phyloP scores from a whole-genome alignment of 1,139 yeast genomes.

The Scheffersomyces parashehatae region DNA sequence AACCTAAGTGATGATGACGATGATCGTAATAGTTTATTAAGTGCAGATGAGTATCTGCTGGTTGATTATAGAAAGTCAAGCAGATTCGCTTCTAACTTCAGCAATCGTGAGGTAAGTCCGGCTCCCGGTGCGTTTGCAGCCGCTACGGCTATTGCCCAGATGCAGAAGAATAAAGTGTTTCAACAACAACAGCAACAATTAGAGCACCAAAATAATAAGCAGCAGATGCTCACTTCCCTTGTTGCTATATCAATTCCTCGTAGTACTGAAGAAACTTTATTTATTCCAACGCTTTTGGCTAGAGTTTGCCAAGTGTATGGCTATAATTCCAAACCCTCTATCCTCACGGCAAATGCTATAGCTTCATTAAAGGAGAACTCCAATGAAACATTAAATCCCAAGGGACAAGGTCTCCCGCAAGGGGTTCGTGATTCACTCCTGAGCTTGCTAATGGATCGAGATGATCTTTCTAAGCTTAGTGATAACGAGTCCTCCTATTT shows the following conservation, averaged over 20 bases:
- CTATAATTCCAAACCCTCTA: slow-evolving; percentile 65
- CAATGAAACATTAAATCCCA: slow-evolving; percentile 12
- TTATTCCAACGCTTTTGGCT: slow-evolving; percentile 69
- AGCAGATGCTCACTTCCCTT: slow-evolving; percentile 58
- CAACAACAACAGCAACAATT: slow-evolving; percentile 20
- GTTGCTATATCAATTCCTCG: slow-evolving; percentile 77
- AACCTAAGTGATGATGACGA: slow-evolving; percentile 49
- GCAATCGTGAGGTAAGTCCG: slow-evolving; percentile 53
- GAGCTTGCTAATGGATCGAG: slow-evolving; percentile 32
- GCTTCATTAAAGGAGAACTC: slow-evolving; percentile 62
- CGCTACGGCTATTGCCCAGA: slow-evolving; percentile 63
- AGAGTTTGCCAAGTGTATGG: slow-evolving; percentile 70
- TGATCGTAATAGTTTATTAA: slow-evolving; percentile 32
- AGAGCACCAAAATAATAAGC: slow-evolving; percentile 39
- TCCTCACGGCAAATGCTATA: slow-evolving; percentile 65
- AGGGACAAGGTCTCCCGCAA: slow-evolving; percentile 1
- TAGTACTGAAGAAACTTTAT: slow-evolving; percentile 73
- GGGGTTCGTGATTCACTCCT: slow-evolving; percentile 17
- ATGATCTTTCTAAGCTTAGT: slow-evolving; percentile 24
- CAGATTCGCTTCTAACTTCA: slow-evolving; percentile 10
- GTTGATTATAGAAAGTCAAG: slow-evolving; percentile 1
- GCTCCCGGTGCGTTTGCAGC: slow-evolving; percentile 81
- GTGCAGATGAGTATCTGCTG: slow-evolving; percentile 28
- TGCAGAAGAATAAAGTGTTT: slow-evolving; percentile 39
- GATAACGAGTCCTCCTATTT: slow-evolving; percentile 43